phyloP scores from a whole-genome alignment of 2,329 filamentous ascomycete genomes.

The Colletotrichum noveboracense region DNA sequence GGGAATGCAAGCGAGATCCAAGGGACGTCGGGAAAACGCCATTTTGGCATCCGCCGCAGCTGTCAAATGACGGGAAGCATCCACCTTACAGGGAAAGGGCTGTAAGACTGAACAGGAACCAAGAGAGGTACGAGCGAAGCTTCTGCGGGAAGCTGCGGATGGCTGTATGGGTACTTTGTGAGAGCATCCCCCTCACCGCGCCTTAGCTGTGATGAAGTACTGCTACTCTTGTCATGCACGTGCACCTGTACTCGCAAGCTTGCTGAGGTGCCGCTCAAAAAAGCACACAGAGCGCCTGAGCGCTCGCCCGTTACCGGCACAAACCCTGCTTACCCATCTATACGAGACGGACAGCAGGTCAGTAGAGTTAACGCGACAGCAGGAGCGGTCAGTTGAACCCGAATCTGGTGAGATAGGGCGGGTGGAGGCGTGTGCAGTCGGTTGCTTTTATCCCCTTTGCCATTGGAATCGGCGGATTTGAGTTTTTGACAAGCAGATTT shows the following conservation, averaged over 20 bases:
- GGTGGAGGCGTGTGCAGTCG: background rate
- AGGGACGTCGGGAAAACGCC: conserved; percentile 15
- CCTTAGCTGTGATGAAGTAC: background rate
- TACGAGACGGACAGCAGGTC: conserved; percentile 2
- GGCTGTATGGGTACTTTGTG: background rate
- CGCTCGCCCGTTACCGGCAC: background rate
- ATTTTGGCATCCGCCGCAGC: conserved; percentile 16
- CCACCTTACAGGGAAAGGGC: conserved; percentile 11
- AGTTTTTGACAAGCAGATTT: background rate
- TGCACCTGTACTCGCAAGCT: background rate
- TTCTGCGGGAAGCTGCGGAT: background rate
- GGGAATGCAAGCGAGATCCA: background rate
- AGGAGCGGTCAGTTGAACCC: background rate
- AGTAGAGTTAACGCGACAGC: background rate
- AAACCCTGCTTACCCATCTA: background rate
- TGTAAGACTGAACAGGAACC: background rate
- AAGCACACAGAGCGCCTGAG: background rate
- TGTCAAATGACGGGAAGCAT: conserved; percentile 21
- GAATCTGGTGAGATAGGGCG: background rate
- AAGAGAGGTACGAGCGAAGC: background rate
- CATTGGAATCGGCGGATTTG: background rate
- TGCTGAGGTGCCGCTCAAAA: background rate
- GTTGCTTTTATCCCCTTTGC: background rate
- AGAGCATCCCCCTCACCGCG: background rate
- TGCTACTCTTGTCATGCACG: background rate